Evolutionary conservation across 2,329 filamentous ascomycete species (phyloP).

Genomic region (Mycosphaerella arachidis): DNA sequence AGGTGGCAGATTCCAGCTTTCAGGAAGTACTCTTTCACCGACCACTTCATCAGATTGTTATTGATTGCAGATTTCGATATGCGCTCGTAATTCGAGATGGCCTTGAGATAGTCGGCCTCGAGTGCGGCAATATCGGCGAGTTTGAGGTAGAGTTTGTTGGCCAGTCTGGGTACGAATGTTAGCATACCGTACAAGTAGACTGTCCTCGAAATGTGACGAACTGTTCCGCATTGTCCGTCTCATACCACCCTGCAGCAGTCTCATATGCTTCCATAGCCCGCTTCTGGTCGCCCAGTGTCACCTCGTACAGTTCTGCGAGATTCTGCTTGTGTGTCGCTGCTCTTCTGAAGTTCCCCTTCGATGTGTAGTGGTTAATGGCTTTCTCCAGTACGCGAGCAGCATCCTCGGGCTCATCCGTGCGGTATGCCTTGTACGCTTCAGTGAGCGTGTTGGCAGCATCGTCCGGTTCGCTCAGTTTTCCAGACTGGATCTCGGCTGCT

Average conservation of each 20-base stretch:
- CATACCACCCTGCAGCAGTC: conserved; percentile 82
- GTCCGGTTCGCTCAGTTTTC: conserved; percentile 82
- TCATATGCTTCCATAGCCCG: conserved; percentile 79
- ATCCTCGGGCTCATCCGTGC: conserved; percentile 76
- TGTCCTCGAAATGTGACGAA: conserved; percentile 43
- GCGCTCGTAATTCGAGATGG: conserved; percentile 77
- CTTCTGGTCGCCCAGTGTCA: conserved; percentile 72
- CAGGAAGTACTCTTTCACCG: conserved; percentile 91
- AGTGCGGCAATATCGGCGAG: conserved; percentile 82
- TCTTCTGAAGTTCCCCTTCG: conserved; percentile 83
- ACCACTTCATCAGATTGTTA: conserved; percentile 91
- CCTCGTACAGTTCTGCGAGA: conserved; percentile 79
- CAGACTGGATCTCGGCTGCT: conserved; percentile 73
- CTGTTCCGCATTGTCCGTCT: conserved; percentile 78
- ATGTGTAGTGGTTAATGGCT: conserved; percentile 80
- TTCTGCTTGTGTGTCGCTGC: conserved; percentile 89
- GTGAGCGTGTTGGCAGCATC: conserved; percentile 84
- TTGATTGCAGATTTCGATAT: conserved; percentile 70
- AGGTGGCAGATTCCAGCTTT: conserved; percentile 92
- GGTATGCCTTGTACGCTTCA: conserved; percentile 94
- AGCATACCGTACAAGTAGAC: neutral
- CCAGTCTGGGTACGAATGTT: conserved; percentile 54
- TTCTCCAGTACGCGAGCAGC: conserved; percentile 74
- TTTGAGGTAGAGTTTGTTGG: conserved; percentile 92
- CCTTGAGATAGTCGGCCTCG: conserved; percentile 77